Base-by-base conservation (phyloP, 2,329 filamentous ascomycete genomes). In the Colletotrichum plurivorum region DNA sequence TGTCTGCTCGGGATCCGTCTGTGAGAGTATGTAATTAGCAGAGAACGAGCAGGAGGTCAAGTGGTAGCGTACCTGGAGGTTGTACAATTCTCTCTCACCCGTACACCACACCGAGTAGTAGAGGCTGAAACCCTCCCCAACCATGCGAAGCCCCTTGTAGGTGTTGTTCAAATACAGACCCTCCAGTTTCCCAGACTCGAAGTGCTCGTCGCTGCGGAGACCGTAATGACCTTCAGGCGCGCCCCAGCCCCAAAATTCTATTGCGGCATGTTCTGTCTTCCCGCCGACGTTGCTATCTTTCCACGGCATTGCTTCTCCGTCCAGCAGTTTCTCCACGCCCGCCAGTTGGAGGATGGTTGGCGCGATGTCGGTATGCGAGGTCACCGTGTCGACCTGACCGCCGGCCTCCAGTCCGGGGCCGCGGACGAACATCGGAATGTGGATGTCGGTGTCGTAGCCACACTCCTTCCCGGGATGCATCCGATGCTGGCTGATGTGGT, bases 71-170 rank as follows among this genome's bases (percentile, higher is more conserved):
- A 86, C 86, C 63, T 79, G 83, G 12, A 89, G 71, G 15, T 86
- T 80, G 71, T 86, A 88, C 1, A 85, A 78, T 69, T 87, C 83
- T 27, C 82, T 79, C 69, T 76, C 74, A 36, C 84, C 84, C 6
- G 78, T 85, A 72, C 86, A 89, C 85, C 86, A 88, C 1, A 88
- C 84, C 0, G 83, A 84, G 70, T 89, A 90, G 71, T 87, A 85
- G 5, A 89, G 73, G 64, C 82, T 86, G 67, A 88, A 90, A 1
- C 78, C 76, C 1, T 82, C 72, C 0, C 79, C 77, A 1, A 84
- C 76, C 1, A 89, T 70, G 2, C 87, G 82, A 0, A 89, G 61
- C 0, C 78, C 81, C 70, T 89, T 89, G 78, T 88, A 89, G 0
- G 86, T 88, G 73, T 89, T 88, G 64, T 80, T 81, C 18, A 57